Conservation (phyloP, 1,284 basidiomycete species). For the Ganoderma leucocontextum region DNA sequence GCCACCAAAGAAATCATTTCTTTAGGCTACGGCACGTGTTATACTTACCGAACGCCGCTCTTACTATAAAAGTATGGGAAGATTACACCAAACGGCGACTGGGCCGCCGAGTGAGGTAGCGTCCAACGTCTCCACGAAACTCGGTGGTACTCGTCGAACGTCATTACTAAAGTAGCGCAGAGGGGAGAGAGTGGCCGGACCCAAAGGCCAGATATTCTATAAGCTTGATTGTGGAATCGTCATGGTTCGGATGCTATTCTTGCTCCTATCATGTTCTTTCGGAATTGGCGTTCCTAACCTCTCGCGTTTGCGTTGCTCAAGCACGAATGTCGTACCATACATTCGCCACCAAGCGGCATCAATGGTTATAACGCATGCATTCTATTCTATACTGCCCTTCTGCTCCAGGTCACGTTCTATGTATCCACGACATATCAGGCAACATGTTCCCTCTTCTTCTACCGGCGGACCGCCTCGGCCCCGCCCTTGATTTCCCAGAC, state of each 20-base stretch:
- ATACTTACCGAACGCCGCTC: constrained; percentile 9
- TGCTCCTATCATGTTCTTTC: background rate
- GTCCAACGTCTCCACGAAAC: background rate
- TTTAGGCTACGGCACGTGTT: constrained; percentile 4
- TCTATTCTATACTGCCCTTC: constrained; percentile 1
- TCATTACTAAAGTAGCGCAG: constrained; percentile 5
- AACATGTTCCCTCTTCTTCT: constrained; percentile 11
- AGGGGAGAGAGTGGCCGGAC: background rate
- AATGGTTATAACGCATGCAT: background rate
- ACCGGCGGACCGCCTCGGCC: constrained; percentile 18
- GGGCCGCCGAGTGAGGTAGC: background rate
- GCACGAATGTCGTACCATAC: background rate
- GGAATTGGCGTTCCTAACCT: constrained; percentile 14
- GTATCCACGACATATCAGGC: constrained; percentile 10
- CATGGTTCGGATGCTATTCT: constrained; percentile 12
- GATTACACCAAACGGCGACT: constrained; percentile 12
- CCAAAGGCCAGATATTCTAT: background rate
- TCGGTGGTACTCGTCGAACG: constrained; percentile 1
- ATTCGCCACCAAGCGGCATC: constrained; percentile 2
- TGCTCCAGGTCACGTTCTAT: background rate
- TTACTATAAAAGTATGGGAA: constrained; percentile 17
- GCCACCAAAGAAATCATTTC: background rate
- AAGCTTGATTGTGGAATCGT: background rate
- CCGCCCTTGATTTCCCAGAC: constrained; percentile 46
- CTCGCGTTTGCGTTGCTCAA: background rate